Percentiles rank a stretch among this genome's conserved stretches.
phyloP scores from a whole-genome alignment of 208 protist genomes.

The Leishmania arabica region DNA sequence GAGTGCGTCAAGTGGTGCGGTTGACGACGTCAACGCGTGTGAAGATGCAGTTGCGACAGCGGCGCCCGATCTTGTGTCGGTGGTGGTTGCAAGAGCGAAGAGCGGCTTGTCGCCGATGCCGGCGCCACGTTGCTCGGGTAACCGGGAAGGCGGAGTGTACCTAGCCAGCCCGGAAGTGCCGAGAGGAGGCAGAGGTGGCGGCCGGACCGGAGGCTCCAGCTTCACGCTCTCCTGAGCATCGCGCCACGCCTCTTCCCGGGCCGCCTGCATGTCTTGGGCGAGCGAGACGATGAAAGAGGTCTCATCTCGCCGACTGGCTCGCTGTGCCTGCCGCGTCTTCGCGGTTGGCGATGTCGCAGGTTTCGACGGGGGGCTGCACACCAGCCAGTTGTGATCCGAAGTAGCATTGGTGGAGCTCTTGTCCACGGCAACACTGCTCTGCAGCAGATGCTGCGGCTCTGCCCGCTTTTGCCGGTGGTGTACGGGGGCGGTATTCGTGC shows the following conservation, averaged over 20 bases:
- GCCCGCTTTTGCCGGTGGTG: background rate
- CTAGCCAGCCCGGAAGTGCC: background rate
- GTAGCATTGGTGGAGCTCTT: background rate
- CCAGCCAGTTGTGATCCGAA: slow-evolving; percentile 5
- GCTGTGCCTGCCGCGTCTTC: slow-evolving; percentile 1
- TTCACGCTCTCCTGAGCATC: background rate
- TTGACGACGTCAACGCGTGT: background rate
- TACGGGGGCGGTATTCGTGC: background rate
- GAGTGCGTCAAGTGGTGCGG: slow-evolving; percentile 21
- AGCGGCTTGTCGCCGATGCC: background rate
- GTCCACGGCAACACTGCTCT: background rate
- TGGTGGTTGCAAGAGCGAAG: background rate
- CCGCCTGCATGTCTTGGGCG: slow-evolving; percentile 13
- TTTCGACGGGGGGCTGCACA: slow-evolving; percentile 13
- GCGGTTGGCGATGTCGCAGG: background rate
- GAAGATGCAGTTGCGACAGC: background rate
- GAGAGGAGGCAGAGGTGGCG: background rate
- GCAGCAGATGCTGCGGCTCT: background rate
- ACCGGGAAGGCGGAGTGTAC: background rate
- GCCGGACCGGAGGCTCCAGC: background rate
- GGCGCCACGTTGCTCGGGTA: background rate
- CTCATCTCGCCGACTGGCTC: slow-evolving; percentile 6
- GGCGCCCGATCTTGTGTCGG: background rate
- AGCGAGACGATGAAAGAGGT: slow-evolving; percentile 10
- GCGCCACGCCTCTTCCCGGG: slow-evolving; percentile 24